Evolutionary conservation across 2,329 filamentous ascomycete species (phyloP).

Genomic region (Ceratocystis diversiconidia): DNA sequence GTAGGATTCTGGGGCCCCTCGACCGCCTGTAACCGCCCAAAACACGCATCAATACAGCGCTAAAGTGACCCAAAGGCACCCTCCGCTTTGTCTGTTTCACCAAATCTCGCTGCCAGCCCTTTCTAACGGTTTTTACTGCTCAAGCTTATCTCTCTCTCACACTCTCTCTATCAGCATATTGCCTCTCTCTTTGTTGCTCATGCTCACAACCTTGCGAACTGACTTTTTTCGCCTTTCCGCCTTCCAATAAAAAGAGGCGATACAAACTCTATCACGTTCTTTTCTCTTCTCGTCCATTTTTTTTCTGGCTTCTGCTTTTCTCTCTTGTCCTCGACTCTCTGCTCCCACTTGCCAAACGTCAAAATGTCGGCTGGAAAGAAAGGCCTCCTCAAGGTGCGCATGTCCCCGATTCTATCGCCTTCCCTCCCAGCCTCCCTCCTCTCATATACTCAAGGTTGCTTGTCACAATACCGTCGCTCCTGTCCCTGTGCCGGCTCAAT

Average conservation of each 20-base stretch:
- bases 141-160: constrained; percentile 1
- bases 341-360: constrained; percentile 16
- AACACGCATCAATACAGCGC: neutral
- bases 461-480: neutral
- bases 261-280: neutral
- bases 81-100: neutral
- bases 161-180: neutral
- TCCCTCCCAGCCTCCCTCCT: neutral
- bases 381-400: constrained; percentile 68
- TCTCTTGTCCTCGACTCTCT: neutral
- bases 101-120: neutral
- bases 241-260: neutral
- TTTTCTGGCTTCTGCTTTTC: neutral
- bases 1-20: too few relatives aligned
- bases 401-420: constrained; percentile 11
- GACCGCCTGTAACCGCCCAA: neutral
- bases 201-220: neutral
- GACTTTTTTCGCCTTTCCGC: neutral
- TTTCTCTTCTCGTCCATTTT: constrained; percentile 7
- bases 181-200: neutral
- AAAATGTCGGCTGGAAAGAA: constrained; percentile 74
- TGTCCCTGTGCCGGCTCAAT: neutral
- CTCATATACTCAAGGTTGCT: neutral
- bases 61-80: too few relatives aligned
- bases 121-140: neutral